phyloP scores from a whole-genome alignment of 768 basidiomycete genomes.

The Lentinula sp. region DNA sequence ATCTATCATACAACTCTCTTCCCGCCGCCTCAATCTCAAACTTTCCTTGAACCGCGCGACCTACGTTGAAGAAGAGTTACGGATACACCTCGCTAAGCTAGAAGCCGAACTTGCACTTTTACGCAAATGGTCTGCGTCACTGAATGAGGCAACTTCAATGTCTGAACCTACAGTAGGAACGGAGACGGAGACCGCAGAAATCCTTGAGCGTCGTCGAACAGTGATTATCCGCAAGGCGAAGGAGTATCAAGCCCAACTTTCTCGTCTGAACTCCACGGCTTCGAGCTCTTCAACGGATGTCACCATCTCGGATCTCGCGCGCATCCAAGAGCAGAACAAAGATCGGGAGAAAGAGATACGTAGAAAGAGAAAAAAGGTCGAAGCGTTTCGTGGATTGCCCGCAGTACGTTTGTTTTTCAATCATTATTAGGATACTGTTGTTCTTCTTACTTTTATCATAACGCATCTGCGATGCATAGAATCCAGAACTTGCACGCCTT shows the following conservation, averaged over 20 bases:
- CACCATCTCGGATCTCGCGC: slow-evolving; percentile 30
- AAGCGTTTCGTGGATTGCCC: slow-evolving; percentile 43
- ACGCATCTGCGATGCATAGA: neutral
- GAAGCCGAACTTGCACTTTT: slow-evolving; percentile 30
- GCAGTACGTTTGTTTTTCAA: slow-evolving; percentile 26
- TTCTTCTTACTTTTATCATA: neutral
- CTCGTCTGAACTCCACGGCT: slow-evolving; percentile 12
- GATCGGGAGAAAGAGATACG: slow-evolving; percentile 31
- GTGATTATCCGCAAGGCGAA: slow-evolving; percentile 37
- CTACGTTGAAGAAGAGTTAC: slow-evolving; percentile 31
- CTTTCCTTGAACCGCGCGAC: slow-evolving; percentile 26
- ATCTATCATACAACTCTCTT: slow-evolving; percentile 27
- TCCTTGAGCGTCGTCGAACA: slow-evolving; percentile 33
- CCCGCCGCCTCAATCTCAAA: slow-evolving; percentile 22
- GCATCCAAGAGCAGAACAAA: slow-evolving; percentile 31
- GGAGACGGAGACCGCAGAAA: slow-evolving; percentile 19
- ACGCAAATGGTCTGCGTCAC: slow-evolving; percentile 24
- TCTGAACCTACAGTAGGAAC: slow-evolving; percentile 27
- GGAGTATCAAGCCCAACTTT: slow-evolving; percentile 38
- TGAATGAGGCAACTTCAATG: neutral
- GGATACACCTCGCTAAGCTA: slow-evolving; percentile 23
- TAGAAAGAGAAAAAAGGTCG: slow-evolving; percentile 35
- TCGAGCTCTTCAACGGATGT: slow-evolving; percentile 20
- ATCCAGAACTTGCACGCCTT: neutral
- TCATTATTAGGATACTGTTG: too few species aligned